Evolutionary conservation across 2,329 filamentous ascomycete genomes (phyloP), one percentile per base, ranked within the genome.

Genomic region (Pestalotiopsis sp.): DNA sequence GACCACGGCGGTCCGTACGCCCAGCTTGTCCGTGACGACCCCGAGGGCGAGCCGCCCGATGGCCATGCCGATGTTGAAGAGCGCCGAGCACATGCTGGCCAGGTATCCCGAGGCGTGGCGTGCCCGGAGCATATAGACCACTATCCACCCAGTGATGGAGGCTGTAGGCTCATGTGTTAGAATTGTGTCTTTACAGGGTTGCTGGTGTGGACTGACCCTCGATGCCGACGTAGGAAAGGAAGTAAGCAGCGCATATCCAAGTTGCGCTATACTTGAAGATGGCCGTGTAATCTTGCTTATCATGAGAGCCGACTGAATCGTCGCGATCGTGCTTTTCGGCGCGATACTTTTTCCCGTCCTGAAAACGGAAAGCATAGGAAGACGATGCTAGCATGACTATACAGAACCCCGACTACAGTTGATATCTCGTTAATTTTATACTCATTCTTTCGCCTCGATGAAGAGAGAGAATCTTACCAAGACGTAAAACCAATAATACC

Each of bases 51-150:
- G 65, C 68, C 83, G 73, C 0, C 83, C 83, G 5, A 78, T 67
- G 0, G 81, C 80, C 80, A 84, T 83, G 17, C 83, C 83, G 20
- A 78, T 74, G 80, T 83, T 84, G 72, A 83, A 85, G 0, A 78
- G 79, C 1, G 83, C 83, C 0, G 81, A 83, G 11, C 81, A 80
- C 0, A 84, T 72, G 9, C 79, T 80, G 4, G 83, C 78, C 0
- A 80, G 70, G 13, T 80, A 79, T 0, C 77, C 73, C 4, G 80
- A 76, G 0, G 78, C 75, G 56, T 80, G 74, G 4, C 82, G 82
- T 14, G 78, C 75, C 2, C 82, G 79, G 4, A 75, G 74, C 81
- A 84, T 84, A 74, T 82, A 85, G 0, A 81, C 79, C 1, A 84
- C 79, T 11, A 85, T 77, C 83, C 83, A 85, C 40, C 82, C 82